These are phyloP conservation scores for Ustilago shanxiensis DNA, from an alignment of 1,284 basidiomycete genomes.

Conservation along the genomic window DNA sequence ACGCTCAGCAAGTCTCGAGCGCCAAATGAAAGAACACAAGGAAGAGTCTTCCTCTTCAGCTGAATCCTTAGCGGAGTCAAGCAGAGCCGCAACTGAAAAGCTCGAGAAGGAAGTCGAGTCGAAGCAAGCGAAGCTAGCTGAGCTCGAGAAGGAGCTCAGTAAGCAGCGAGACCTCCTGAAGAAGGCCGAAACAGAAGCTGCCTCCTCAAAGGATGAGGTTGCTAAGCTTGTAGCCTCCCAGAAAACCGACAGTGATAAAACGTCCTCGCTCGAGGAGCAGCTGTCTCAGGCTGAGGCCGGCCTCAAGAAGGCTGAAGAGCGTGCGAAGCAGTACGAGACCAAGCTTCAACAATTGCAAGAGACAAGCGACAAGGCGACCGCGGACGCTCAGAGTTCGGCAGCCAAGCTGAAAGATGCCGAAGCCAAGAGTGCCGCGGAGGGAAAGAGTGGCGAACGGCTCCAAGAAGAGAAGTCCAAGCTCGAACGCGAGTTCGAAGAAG, in stretches of 20 bases:
- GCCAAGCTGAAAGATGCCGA: slow-evolving; percentile 31
- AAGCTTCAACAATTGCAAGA: slow-evolving; percentile 22
- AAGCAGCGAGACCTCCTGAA: slow-evolving; percentile 29
- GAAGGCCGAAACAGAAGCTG: slow-evolving; percentile 20
- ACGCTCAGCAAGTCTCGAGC: slow-evolving; percentile 13
- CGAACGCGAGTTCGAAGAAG: slow-evolving; percentile 23
- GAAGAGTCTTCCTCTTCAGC: slow-evolving; percentile 18
- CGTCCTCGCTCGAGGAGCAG: slow-evolving; percentile 24
- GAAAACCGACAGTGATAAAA: slow-evolving; percentile 8
- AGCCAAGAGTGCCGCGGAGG: slow-evolving; percentile 9
- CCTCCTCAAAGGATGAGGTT: slow-evolving; percentile 7
- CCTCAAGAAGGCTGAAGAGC: slow-evolving; percentile 24
- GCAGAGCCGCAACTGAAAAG: slow-evolving; percentile 15
- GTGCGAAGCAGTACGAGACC: slow-evolving; percentile 27
- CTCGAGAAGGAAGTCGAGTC: slow-evolving; percentile 26
- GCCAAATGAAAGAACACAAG: slow-evolving; percentile 23
- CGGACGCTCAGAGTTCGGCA: slow-evolving; percentile 12
- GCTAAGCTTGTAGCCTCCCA: slow-evolving; percentile 15
- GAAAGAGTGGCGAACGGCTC: slow-evolving; percentile 25
- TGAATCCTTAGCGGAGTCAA: slow-evolving; percentile 14
- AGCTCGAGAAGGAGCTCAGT: slow-evolving; percentile 28
- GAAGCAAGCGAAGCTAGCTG: slow-evolving; percentile 20
- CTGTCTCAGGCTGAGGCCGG: slow-evolving; percentile 20
- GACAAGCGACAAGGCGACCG: slow-evolving; percentile 14
- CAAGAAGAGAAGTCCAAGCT: slow-evolving; percentile 29